A percentile compares a stretch with the other conserved stretches of the same genome.
phyloP scores from a whole-genome alignment of 805 yeast species.

The Saturnispora galanensis region DNA sequence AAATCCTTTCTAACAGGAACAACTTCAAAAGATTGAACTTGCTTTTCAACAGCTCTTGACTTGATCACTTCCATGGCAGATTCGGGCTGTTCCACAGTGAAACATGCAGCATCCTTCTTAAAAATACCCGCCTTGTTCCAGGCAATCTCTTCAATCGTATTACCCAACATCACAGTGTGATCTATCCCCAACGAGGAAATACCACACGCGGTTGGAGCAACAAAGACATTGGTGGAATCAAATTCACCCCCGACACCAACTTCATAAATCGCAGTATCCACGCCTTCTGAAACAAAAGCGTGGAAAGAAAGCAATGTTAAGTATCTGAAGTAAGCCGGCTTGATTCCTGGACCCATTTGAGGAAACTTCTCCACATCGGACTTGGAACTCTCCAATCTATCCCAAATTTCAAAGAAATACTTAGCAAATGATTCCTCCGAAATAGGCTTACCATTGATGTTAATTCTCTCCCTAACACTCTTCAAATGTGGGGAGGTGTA shows the following conservation, averaged over 20 bases:
- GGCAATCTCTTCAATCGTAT: conserved; percentile 80
- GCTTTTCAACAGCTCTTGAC: conserved; percentile 60
- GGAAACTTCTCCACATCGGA: conserved; percentile 57
- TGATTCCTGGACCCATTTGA: conserved; percentile 58
- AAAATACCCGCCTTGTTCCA: conserved; percentile 96
- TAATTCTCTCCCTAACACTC: conserved; percentile 83
- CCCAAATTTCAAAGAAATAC: conserved; percentile 95
- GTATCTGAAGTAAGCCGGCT: conserved; percentile 90
- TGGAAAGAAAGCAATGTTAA: conserved; percentile 86
- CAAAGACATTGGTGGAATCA: conserved; percentile 89
- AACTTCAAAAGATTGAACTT: conserved; percentile 37
- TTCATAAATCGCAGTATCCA: conserved; percentile 91
- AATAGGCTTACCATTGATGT: conserved; percentile 80
- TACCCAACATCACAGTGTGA: conserved; percentile 79
- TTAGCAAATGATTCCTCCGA: conserved; percentile 70
- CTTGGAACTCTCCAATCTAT: conserved; percentile 42
- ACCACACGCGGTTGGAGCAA: conserved; percentile 74
- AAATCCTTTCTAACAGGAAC: conserved; percentile 38
- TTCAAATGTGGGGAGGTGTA: conserved; percentile 94
- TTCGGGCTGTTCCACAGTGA: conserved; percentile 47
- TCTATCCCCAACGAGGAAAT: conserved; percentile 84
- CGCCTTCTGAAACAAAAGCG: conserved; percentile 76
- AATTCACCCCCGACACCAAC: conserved; percentile 98
- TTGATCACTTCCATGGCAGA: conserved; percentile 46
- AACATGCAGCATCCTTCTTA: conserved; percentile 58